These are phyloP conservation scores for Clarireedia monteithiana DNA, from an alignment of 2,329 filamentous ascomycete species.

Conservation along the genomic window DNA sequence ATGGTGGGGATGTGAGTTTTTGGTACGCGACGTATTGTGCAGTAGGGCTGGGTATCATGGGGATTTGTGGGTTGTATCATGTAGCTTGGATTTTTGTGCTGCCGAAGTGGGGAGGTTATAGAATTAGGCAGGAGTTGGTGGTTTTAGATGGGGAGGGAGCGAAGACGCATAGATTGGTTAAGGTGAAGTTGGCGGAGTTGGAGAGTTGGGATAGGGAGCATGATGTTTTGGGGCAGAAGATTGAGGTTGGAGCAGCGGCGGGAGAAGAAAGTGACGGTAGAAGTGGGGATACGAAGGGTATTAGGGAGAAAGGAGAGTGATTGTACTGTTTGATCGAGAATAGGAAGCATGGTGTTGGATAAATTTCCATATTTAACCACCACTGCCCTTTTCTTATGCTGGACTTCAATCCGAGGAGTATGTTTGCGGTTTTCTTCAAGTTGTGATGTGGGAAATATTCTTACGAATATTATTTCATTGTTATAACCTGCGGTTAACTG, in stretches of 20 bases:
- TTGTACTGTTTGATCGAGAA: no score
- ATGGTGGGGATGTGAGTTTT: conserved; percentile 60
- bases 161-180: conserved; percentile 41
- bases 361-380: no score
- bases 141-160: conserved; percentile 40
- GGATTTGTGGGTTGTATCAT: conserved; percentile 50
- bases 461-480: no score
- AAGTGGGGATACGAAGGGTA: no score
- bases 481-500: no score
- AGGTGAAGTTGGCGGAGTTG: conserved; percentile 43
- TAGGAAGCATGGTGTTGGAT: no score
- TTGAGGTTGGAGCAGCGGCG: background rate
- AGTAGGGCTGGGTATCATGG: conserved; percentile 52
- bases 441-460: no score
- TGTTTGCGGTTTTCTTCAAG: no score
- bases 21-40: conserved; percentile 66
- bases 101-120: conserved; percentile 45
- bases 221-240: conserved; percentile 33
- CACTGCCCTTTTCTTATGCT: no score
- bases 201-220: conserved; percentile 51
- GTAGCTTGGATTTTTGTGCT: conserved; percentile 48
- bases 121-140: conserved; percentile 47
- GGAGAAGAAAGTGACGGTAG: background rate
- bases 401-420: no score
- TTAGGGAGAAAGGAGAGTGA: no score